A percentile compares a stretch with the other conserved stretches of the same genome.
Evolutionary conservation across 768 basidiomycete genomes (phyloP).

Genomic region (Suillus paluster): DNA sequence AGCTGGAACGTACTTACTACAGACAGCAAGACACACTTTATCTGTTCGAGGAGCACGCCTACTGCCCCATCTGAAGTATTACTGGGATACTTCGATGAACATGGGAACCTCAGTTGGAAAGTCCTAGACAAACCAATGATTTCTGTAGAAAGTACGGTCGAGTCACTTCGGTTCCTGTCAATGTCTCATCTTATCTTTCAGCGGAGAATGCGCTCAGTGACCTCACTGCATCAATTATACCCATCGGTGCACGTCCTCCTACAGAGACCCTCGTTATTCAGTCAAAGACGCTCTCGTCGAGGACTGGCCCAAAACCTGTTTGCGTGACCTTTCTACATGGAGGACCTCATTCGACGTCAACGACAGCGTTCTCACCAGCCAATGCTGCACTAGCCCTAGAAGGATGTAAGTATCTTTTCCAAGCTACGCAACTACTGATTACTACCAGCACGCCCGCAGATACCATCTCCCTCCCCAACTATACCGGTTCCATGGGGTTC

Average conservation of each 20-base stretch:
- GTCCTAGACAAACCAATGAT: conserved; percentile 50
- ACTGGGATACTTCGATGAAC: conserved; percentile 45
- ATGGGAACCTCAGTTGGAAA: too few relatives aligned
- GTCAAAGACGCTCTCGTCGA: conserved; percentile 23
- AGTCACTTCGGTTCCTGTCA: neutral
- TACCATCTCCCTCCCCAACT: conserved; percentile 64
- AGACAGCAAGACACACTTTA: conserved; percentile 38
- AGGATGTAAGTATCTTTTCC: conserved; percentile 53
- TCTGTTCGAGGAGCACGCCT: conserved; percentile 58
- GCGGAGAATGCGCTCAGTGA: conserved; percentile 46
- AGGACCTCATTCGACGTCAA: conserved; percentile 58
- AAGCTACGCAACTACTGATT: too few relatives aligned
- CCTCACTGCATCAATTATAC: conserved; percentile 48
- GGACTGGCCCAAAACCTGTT: conserved; percentile 23
- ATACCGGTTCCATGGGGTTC: conserved; percentile 69
- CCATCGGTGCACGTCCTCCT: too few relatives aligned
- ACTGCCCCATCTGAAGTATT: conserved; percentile 52
- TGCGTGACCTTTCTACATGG: too few relatives aligned
- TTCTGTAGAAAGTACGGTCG: conserved; percentile 44
- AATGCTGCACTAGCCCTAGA: conserved; percentile 54
- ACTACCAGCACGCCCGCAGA: conserved; percentile 46
- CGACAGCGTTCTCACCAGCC: conserved; percentile 51
- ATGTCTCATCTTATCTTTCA: too few relatives aligned
- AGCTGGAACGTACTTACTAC: too few relatives aligned
- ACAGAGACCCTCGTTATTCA: conserved; percentile 58